Evolutionary conservation across 2,329 filamentous ascomycete genomes (phyloP).

Genomic region (Phyllosticta citribraziliensis): DNA sequence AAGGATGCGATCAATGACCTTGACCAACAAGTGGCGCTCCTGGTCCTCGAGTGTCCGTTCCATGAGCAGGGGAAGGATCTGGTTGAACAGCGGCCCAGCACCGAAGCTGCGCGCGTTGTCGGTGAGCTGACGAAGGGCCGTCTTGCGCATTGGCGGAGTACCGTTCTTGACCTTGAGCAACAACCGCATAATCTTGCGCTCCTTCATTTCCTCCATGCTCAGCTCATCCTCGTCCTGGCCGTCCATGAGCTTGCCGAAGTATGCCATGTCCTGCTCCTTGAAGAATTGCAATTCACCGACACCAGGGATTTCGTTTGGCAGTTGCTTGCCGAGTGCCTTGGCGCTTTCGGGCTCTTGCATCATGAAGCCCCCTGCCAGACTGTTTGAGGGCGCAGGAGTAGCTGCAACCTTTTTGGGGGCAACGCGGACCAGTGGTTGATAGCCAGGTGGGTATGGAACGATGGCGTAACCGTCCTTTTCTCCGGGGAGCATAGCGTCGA

Average conservation of each 20-base stretch:
- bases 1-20: slow-evolving; percentile 95
- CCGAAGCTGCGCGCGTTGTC: slow-evolving; percentile 96
- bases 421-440: slow-evolving; percentile 65
- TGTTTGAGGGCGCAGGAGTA: slow-evolving; percentile 55
- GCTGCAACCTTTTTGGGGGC: slow-evolving; percentile 65
- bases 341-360: slow-evolving; percentile 91
- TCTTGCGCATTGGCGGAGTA: slow-evolving; percentile 97
- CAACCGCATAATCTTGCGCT: slow-evolving; percentile 96
- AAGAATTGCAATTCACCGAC: slow-evolving; percentile 96
- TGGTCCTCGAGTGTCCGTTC: slow-evolving; percentile 97
- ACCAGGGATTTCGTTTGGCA: slow-evolving; percentile 90
- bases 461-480: slow-evolving; percentile 80
- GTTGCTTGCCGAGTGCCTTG: slow-evolving; percentile 73
- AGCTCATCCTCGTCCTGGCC: slow-evolving; percentile 84
- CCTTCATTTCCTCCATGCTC: slow-evolving; percentile 88
- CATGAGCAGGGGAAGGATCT: slow-evolving; percentile 94
- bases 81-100: slow-evolving; percentile 87
- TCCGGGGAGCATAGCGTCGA: slow-evolving; percentile 74
- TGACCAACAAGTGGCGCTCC: slow-evolving; percentile 94
- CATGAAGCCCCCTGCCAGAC: slow-evolving; percentile 72
- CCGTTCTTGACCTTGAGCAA: slow-evolving; percentile 98
- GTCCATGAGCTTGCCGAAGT: slow-evolving; percentile 95
- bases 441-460: slow-evolving; percentile 81
- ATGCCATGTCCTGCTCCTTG: slow-evolving; percentile 97
- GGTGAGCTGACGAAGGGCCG: slow-evolving; percentile 88